A percentile compares a stretch with the other conserved stretches of the same genome.
Conservation (phyloP, 2,329 filamentous ascomycete genomes). For the Verticillium zaregamsianum region DNA sequence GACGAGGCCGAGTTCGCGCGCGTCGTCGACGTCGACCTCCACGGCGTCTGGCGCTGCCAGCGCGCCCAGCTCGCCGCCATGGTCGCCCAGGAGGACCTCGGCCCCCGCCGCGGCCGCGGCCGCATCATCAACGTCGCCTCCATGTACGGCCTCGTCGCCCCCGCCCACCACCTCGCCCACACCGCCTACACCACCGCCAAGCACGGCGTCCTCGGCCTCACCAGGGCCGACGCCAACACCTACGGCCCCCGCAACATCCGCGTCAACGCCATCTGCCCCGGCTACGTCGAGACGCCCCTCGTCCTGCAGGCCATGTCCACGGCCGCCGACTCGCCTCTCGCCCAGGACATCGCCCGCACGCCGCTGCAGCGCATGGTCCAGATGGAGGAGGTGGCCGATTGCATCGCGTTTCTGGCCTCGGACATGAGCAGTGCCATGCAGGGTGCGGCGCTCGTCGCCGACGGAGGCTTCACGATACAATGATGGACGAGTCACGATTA, state of each 20-base stretch:
- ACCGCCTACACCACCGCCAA: constrained; percentile 48
- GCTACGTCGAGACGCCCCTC: constrained; percentile 40
- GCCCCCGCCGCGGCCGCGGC: constrained; percentile 37
- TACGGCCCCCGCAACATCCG: constrained; percentile 49
- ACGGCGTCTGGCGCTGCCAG: constrained; percentile 55
- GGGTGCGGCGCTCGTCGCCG: constrained; percentile 40
- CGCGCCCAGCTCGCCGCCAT: constrained; percentile 47
- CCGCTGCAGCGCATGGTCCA: constrained; percentile 42
- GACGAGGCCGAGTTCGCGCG: constrained; percentile 43
- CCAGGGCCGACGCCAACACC: constrained; percentile 46
- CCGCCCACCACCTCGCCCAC: constrained; percentile 27
- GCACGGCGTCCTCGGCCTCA: constrained; percentile 49
- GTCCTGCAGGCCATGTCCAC: constrained; percentile 19
- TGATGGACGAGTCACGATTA: background rate
- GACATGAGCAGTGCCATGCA: constrained; percentile 49
- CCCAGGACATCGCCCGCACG: constrained; percentile 35
- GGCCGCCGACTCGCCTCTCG: constrained; percentile 23
- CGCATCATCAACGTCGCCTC: constrained; percentile 51
- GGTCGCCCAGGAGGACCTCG: constrained; percentile 43
- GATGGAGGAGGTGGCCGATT: constrained; percentile 50
- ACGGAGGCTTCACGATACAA: constrained; percentile 36
- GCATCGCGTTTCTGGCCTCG: constrained; percentile 46
- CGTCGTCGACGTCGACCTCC: constrained; percentile 48
- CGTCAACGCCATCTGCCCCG: constrained; percentile 59
- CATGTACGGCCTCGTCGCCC: constrained; percentile 44